Conservation (phyloP, 371 early-diverging fungal genomes). For the Umbelopsis sp. region DNA sequence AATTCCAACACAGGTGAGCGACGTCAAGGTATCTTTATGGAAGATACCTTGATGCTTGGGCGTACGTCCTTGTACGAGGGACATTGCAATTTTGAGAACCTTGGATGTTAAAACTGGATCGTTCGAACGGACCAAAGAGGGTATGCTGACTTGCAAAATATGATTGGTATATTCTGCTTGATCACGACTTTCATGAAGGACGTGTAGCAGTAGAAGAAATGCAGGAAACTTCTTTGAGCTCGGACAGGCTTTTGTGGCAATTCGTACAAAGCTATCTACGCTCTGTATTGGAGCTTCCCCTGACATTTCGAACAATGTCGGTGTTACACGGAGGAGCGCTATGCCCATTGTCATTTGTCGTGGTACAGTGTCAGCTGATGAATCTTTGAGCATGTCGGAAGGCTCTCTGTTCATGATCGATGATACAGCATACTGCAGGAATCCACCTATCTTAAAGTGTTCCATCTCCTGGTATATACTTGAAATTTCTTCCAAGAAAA, state of each 20-base stretch:
- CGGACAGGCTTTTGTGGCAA: conserved; percentile 26
- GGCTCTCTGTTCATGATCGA: neutral
- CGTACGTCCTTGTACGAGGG: conserved; percentile 40
- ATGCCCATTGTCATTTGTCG: neutral
- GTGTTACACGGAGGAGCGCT: conserved; percentile 27
- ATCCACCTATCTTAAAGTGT: conserved; percentile 20
- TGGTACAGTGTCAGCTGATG: neutral
- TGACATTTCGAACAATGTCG: conserved; percentile 39
- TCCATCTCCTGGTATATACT: neutral
- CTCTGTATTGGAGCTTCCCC: conserved; percentile 26
- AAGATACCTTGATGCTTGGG: conserved; percentile 28
- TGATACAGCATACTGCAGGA: conserved; percentile 13
- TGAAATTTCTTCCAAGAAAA: neutral
- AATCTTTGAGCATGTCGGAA: neutral
- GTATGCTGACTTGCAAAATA: conserved; percentile 48
- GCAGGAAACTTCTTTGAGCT: conserved; percentile 45
- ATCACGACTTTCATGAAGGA: conserved; percentile 33
- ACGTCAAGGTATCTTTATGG: conserved; percentile 25
- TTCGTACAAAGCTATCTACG: conserved; percentile 28
- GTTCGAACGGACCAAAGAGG: conserved; percentile 45
- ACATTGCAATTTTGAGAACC: conserved; percentile 48
- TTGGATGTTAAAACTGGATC: conserved; percentile 58
- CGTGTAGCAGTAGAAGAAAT: conserved; percentile 50
- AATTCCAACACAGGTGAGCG: conserved; percentile 55
- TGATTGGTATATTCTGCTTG: conserved; percentile 37